Evolutionary conservation across 2,329 filamentous ascomycete species (phyloP).

Genomic region (Cadophora malorum): DNA sequence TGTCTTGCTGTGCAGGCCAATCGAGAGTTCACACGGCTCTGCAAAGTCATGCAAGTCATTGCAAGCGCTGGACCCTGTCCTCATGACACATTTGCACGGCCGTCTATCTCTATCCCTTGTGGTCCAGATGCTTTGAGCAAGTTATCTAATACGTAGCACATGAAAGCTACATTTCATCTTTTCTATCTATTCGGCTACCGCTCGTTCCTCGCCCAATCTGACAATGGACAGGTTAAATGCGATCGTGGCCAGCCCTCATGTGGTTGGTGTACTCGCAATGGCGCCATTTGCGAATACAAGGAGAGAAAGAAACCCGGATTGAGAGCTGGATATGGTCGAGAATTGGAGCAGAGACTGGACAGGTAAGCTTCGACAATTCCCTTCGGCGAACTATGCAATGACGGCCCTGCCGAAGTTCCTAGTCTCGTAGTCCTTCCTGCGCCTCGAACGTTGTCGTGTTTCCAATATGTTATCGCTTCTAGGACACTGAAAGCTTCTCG

Average conservation of each 20-base stretch:
- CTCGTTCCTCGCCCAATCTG: conserved; percentile 21
- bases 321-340: conserved; percentile 70
- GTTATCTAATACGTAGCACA: background rate
- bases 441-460: background rate
- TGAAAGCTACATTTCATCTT: background rate
- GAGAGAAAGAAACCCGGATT: conserved; percentile 72
- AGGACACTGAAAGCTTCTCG: background rate
- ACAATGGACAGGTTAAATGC: conserved; percentile 66
- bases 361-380: conserved; percentile 36
- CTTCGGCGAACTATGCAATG: background rate
- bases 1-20: background rate
- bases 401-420: background rate
- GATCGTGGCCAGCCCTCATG: conserved; percentile 77
- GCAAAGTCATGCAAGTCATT: background rate
- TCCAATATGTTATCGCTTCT: background rate
- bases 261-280: conserved; percentile 71
- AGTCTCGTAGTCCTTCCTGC: background rate
- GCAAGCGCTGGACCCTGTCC: background rate
- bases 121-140: background rate
- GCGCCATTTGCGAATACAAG: conserved; percentile 69
- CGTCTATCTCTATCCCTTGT: background rate
- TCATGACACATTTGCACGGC: background rate
- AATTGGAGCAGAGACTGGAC: conserved; percentile 75
- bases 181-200: background rate
- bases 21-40: background rate